Percentiles rank a stretch among this genome's conserved stretches.
These are phyloP conservation scores for Leptomonas seymouri DNA, from an alignment of 208 protist species.

Conservation along the genomic window DNA sequence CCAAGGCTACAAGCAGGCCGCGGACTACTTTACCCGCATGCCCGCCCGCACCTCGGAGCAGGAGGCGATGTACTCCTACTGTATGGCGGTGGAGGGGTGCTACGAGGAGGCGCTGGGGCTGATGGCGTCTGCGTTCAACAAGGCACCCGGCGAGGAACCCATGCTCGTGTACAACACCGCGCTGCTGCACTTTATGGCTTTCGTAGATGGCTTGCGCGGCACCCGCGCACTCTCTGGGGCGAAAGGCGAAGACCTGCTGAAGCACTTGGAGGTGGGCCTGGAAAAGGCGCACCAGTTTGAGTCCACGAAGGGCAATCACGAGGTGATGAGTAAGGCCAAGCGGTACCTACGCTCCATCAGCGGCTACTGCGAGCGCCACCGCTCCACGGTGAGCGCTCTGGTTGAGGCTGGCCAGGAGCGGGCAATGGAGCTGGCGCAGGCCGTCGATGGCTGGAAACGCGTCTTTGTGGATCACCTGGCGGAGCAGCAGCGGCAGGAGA, in stretches of 20 bases:
- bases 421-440: constrained; percentile 40
- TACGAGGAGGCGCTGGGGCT: constrained; percentile 68
- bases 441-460: constrained; percentile 48
- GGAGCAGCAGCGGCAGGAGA: constrained; percentile 41
- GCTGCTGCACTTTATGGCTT: constrained; percentile 73
- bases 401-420: constrained; percentile 50
- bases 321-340: constrained; percentile 41
- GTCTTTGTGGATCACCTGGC: constrained; percentile 45
- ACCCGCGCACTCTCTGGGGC: constrained; percentile 40
- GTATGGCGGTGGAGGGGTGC: constrained; percentile 56
- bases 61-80: constrained; percentile 73
- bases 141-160: constrained; percentile 28
- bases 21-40: constrained; percentile 67
- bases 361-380: constrained; percentile 63
- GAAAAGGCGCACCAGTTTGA: constrained; percentile 39
- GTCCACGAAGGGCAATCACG: constrained; percentile 26
- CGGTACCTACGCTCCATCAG: constrained; percentile 35
- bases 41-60: constrained; percentile 48
- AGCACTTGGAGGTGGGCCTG: constrained; percentile 45
- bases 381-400: constrained; percentile 44
- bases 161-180: constrained; percentile 78
- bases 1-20: constrained; percentile 77
- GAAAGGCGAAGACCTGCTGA: constrained; percentile 45
- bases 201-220: constrained; percentile 45
- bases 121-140: constrained; percentile 38